Evolutionary conservation across 2,329 filamentous ascomycete genomes (phyloP), one percentile per base, ranked within the genome.

Genomic region (Onygenales sp.): DNA sequence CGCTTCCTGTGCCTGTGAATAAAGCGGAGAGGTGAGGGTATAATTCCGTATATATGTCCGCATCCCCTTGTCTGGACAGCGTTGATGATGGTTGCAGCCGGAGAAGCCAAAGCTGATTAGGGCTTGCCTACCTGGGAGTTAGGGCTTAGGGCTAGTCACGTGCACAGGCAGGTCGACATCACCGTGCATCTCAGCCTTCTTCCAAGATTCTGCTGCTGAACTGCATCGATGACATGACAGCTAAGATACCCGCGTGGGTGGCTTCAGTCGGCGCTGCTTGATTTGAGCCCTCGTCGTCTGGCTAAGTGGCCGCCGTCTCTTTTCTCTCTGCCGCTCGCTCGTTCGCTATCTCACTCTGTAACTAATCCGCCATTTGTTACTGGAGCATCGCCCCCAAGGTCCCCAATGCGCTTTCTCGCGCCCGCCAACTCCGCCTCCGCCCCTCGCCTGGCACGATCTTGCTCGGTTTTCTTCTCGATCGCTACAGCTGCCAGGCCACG

Each of bases 311-410:
- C 4, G 7, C 14, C 10, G 42, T 8, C 31, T 7, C 17, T 21
- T 44, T 44, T 44, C 42, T 5, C 4, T 27, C 21, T 27, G 21
- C 21, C 21, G 4, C 21, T 27, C 21, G 3, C 21, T 27, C 21
- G 21, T 27, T 27, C 21, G 21, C 21, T 27, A 27, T 27, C 21
- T 27, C 4, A 5, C 21, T 4, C 1, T 1, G 3, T 27, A 27
- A 27, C 4, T 17, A 17, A 17, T 17, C 17, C 21, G 4, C 21
- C 3, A 27, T 44, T 27, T 44, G 5, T 27, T 10, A 2, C 8
- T 21, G n/a, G 8, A 13, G 31, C 32, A 27, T 47, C n/a, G 44
- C 34, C 32, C 42, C 47, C 42, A 52, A 54, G 54, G 52, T 52
- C 51, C 54, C 34, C 52, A 49, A 42, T 45, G 32, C 37, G 39